Evolutionary conservation across 2,329 filamentous ascomycete genomes (phyloP), one percentile per base, ranked within the genome.

Genomic region (Waltergamsia citrina): DNA sequence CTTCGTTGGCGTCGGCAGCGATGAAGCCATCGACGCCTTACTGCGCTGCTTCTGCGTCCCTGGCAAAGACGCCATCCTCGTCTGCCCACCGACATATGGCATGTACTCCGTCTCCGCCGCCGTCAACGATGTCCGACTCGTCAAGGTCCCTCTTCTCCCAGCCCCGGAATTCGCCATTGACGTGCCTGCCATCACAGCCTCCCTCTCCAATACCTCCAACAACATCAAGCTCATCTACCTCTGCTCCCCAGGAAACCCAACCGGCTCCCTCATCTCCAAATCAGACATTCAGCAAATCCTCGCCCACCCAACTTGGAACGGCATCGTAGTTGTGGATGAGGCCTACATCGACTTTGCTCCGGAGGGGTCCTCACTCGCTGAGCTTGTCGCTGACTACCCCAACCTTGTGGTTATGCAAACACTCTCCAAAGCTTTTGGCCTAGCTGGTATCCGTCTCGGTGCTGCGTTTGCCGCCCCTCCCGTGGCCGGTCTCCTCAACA

Each of bases 391-490:
- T 23, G 87, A 94, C 50, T 93, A 85, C 76, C 88, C 90, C 33
- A 98, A 98, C 57, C 69, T 98, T 18, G 87, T 95, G 14, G 88
- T 98, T 37, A 86, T 96, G 85, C 92, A 98, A 67, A 98, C 92
- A 2, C 71, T 96, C n/a, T 94, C 85, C 49, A 98, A 98, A 59
- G 92, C 87, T 0, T 98, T 98, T 52, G 92, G 92, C 19, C 74
- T 98, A 51, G 92, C 92, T 4, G 92, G 90, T 33, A 94, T 98
- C 52, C 73, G 92, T 12, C 70, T 98, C 2, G 92, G 92, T 30
- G 84, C 79, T 7, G 86, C 85, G 1, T 98, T 95, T 53, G 74
- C 85, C 5, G 74, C 78, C 8, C 69, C 78, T 0, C 69, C 77
- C 6, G 80, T 98, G 41, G 87, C 90, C 3, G 59, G 63, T 12